Evolutionary conservation across 805 yeast genomes (phyloP), one percentile per base, ranked within the genome.

Genomic region (Suhomyces canberraensis): DNA sequence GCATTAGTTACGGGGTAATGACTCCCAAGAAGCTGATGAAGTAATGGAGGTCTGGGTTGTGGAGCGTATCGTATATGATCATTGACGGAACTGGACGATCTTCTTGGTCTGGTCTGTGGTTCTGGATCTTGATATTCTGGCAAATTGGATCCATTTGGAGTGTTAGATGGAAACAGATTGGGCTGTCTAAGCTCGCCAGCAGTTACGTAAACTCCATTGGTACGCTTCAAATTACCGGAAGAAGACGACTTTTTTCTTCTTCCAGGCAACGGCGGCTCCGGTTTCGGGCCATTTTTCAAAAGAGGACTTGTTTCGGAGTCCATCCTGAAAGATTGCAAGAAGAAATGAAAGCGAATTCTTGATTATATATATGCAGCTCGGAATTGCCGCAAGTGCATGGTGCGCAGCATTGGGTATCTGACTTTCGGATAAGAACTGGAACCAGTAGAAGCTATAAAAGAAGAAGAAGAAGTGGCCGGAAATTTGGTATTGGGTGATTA

Each of bases 1-100:
- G 67, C 59, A 38, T 60, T 61, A 39, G 59, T 52, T 6, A 63
- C 67, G 3, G 64, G 47, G 31, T 48, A 52, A 25, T 56, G 58
- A 21, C 50, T 51, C 8, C 58, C 49, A 19, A 63, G 43, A 24
- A 61, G 48, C 26, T 57, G 45, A 33, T 59, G 64, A 34, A 55
- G 48, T 14, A 61, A 50, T 11, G 64, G 67, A 14, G 35, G 28
- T n/a, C 33, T 24, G 11, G 29, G 20, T 7, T 7, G 22, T 4
- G 35, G 27, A 14, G 31, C 14, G 25, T 26, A n/a, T 4, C 31
- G 22, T n/a, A 8, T 14, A 20, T 35, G 21, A 33, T 45, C 32
- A 28, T 30, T 22, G 34, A 29, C 30, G 3, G 42, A 34, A 1
- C 39, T 26, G 7, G 48, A 42, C 32, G 42, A 24, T 20, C 40